phyloP scores from a whole-genome alignment of 2,329 filamentous ascomycete species.

The Verticillium dahliae region DNA sequence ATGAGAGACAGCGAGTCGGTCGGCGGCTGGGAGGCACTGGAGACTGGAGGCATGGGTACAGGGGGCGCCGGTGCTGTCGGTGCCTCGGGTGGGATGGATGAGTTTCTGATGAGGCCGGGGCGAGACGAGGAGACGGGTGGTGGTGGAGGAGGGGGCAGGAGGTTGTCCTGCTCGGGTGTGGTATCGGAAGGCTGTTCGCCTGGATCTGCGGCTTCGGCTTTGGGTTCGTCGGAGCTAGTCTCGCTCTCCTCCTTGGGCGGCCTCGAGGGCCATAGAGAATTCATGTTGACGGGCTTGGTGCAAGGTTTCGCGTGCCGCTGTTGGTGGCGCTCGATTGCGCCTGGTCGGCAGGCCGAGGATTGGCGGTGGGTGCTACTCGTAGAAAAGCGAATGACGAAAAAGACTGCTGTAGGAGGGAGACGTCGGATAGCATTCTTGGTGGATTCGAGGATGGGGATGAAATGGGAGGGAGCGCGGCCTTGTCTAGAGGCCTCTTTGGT shows the following conservation, averaged over 20 bases:
- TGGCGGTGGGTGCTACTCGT: neutral
- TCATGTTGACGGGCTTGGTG: constrained; percentile 29
- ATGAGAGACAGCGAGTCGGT: constrained; percentile 69
- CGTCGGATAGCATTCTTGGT: no score
- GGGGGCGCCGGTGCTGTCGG: constrained; percentile 12
- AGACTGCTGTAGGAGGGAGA: neutral
- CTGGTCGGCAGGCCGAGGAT: neutral
- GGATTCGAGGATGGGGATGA: constrained; percentile 1
- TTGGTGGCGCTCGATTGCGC: neutral
- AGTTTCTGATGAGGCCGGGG: constrained; percentile 17
- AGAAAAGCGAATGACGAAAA: neutral
- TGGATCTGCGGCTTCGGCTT: constrained; percentile 32
- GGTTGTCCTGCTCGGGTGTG: constrained; percentile 27
- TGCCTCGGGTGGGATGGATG: constrained; percentile 12
- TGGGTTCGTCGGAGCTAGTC: constrained; percentile 16
- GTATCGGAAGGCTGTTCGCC: constrained; percentile 25
- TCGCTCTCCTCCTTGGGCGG: constrained; percentile 23
- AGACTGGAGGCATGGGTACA: constrained; percentile 14
- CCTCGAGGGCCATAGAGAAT: constrained; percentile 34
- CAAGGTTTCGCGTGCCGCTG: neutral
- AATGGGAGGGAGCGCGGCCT: constrained; percentile 3
- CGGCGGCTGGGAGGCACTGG: constrained; percentile 32
- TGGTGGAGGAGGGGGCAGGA: constrained; percentile 24
- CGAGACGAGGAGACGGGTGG: constrained; percentile 14
- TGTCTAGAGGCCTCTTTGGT: neutral